Base-by-base conservation (phyloP, 192 early-diverging fungal species). In the Coemansia sp. region DNA sequence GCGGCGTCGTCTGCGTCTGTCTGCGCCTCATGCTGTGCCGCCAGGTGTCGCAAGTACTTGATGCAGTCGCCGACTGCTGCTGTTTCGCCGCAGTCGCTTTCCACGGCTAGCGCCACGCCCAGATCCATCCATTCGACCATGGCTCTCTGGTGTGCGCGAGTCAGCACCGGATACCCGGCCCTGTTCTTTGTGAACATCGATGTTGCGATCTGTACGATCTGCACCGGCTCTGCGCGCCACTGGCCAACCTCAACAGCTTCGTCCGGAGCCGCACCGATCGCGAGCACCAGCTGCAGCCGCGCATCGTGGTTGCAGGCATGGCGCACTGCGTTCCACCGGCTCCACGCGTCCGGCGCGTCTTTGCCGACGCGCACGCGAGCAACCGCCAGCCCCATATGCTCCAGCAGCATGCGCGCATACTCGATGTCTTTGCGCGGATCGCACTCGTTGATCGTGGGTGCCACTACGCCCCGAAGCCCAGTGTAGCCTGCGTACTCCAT, bases 211-310 rank as follows among this genome's bases (percentile, higher is more conserved):
- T 94, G 85, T 5, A 97, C 80, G 2, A 85, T 72, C 62, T 88
- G 86, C 20, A 99, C 81, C 0, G 98, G 98, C 67, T 98, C 96
- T 2, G 95, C 91, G 15, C 88, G 72, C 98, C 98, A 99, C 38
- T 73, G 70, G 45, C 52, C 21, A 10, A 78, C 33, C 4, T 43
- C 51, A 18, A 49, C 55, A 15, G 77, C 76, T 21, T 78, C 72
- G 5, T 89, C 66, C 0, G 81, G 66, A 0, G 78, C 73, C 6
- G 89, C 26, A 60, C 89, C 84, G 60, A 96, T 71, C 15, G 90
- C 91, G 62, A 87, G 60, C 43, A 74, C 56, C 0, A 87, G 63
- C 63, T 72, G 65, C 39, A 85, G 87, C 66, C 89, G 92, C 5
- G 87, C 51, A 35, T 88, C 85, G 73, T 91, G 85, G 56, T 88